These are phyloP conservation scores for Chrysoporthe cubensis DNA, from an alignment of 2,329 filamentous ascomycete species.

Conservation along the genomic window DNA sequence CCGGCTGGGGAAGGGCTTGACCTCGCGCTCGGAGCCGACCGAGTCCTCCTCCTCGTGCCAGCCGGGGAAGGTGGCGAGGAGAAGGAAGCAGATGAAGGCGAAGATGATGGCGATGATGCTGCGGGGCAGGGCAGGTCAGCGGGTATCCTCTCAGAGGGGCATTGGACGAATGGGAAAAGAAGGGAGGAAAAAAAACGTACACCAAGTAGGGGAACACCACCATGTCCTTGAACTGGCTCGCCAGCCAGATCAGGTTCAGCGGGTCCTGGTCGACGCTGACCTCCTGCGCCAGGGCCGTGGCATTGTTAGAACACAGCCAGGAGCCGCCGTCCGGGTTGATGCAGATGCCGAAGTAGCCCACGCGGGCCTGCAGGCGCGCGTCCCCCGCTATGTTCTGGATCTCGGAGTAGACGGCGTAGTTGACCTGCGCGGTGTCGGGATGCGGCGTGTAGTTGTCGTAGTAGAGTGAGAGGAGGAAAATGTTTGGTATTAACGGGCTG, in stretches of 20 bases:
- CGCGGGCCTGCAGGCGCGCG: conserved; percentile 84
- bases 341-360: conserved; percentile 98
- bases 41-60: conserved; percentile 93
- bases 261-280: conserved; percentile 91
- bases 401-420: conserved; percentile 83
- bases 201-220: conserved; percentile 98
- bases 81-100: conserved; percentile 91
- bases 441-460: conserved; percentile 84
- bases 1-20: conserved; percentile 91
- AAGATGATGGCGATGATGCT: conserved; percentile 98
- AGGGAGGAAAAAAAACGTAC: conserved; percentile 54
- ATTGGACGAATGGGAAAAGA: not conserved
- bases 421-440: conserved; percentile 85
- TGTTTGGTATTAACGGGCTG: conserved; percentile 89
- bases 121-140: conserved; percentile 1
- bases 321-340: conserved; percentile 87
- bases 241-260: conserved; percentile 95
- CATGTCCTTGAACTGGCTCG: conserved; percentile 95
- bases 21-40: conserved; percentile 81
- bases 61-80: conserved; percentile 94
- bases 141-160: conserved; percentile 25
- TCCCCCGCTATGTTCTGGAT: conserved; percentile 88
- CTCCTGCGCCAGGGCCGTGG: conserved; percentile 87
- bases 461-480: conserved; percentile 98
- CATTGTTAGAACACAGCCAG: conserved; percentile 97